phyloP scores from a whole-genome alignment of 2,329 filamentous ascomycete genomes.

The Penicillium sclerotiorum region DNA sequence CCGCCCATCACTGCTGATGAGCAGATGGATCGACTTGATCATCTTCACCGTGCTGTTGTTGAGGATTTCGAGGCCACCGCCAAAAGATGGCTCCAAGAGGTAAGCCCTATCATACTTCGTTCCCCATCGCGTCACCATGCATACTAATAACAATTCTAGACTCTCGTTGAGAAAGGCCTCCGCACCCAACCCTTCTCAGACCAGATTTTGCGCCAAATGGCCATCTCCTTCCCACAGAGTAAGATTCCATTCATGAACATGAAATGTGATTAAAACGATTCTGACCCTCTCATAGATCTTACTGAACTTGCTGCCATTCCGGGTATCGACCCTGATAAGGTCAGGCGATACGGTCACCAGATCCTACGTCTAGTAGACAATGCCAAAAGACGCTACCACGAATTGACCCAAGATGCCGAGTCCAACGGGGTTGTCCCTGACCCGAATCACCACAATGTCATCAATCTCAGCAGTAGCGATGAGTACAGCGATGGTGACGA shows the following conservation, averaged over 20 bases:
- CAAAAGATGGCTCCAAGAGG: conserved; percentile 46
- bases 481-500: conserved; percentile 40
- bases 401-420: conserved; percentile 47
- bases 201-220: conserved; percentile 51
- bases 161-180: conserved; percentile 47
- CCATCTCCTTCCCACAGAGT: conserved; percentile 50
- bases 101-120: too few species aligned
- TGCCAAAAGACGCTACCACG: conserved; percentile 45
- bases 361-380: conserved; percentile 47
- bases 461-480: conserved; percentile 47
- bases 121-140: too few species aligned
- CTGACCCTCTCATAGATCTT: conserved; percentile 32
- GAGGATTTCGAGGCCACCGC: conserved; percentile 52
- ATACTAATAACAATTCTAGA: conserved; percentile 26
- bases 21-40: conserved; percentile 45
- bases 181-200: conserved; percentile 52
- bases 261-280: conserved; percentile 12
- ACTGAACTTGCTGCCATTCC: conserved; percentile 43
- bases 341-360: conserved; percentile 45
- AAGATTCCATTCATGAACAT: conserved; percentile 8
- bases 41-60: conserved; percentile 46
- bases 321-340: conserved; percentile 49
- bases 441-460: conserved; percentile 50
- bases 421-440: conserved; percentile 53
- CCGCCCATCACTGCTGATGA: conserved; percentile 52